Evolutionary conservation across 495 filamentous ascomycete genomes (phyloP), one percentile per base, ranked within the genome.

Genomic region (Hypoxylon fuscum): DNA sequence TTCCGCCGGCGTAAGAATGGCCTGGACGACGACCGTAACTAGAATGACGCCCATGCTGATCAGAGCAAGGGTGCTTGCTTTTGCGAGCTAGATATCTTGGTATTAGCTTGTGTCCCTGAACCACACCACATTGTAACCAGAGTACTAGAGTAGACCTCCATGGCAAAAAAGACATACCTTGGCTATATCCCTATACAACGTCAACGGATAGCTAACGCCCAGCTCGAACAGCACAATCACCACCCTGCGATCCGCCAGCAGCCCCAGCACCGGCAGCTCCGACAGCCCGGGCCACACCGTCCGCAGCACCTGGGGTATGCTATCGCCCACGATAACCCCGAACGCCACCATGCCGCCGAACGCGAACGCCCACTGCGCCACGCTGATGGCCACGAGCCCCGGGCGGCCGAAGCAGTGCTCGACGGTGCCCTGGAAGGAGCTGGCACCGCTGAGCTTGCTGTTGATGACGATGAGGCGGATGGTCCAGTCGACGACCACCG

Each of bases 281-380:
- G 77, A 72, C 25, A 98, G 72, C 5, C 83, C 84, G 1, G 96
- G 95, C 74, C 93, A 96, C 8, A 96, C 68, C 9, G 93, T 91
- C 14, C 78, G 76, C 63, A 97, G 69, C 27, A 98, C 95, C 74
- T 92, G 91, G 0, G 95, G 95, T 65, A 98, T 97, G 1, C 90
- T 90, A 72, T 98, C 95, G 18, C 95, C 95, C 20, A 98, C 88
- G 72, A 98, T 97, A 54, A 98, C 91, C 53, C 93, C 95, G 76
- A 97, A 98, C 17, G 96, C 96, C 35, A 98, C 84, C 96, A 98
- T 98, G 45, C 96, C 95, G 38, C 95, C 96, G 74, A 97, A 98
- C 42, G 96, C 95, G 82, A 98, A 98, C 31, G 90, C 90, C 91
- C 93, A 98, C 76, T 98, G 95, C 31, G 95, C 95, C 47, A 93